Evolutionary conservation across 1,284 basidiomycete species (phyloP).

Genomic region (Ceratorhiza oryzae-sativae): DNA sequence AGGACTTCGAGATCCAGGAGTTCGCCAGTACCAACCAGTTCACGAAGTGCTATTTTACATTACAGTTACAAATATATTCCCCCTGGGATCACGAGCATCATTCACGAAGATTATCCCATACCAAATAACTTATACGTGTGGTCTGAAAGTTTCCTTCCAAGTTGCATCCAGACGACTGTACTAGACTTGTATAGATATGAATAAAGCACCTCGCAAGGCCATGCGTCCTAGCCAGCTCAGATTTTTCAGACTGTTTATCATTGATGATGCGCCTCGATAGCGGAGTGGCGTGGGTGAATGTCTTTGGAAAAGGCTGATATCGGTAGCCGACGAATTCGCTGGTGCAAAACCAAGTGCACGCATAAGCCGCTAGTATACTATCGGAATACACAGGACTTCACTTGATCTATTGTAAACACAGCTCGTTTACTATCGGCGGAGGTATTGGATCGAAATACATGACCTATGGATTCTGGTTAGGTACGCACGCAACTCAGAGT

Average conservation of each 20-base stretch:
- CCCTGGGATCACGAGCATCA: no score
- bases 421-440: not conserved
- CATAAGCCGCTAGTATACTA: not conserved
- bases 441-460: not conserved
- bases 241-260: not conserved
- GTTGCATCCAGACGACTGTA: not conserved
- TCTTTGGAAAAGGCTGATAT: not conserved
- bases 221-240: not conserved
- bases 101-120: not conserved
- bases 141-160: not conserved
- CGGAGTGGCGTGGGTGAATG: not conserved
- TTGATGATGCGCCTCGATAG: not conserved
- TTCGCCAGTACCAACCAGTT: no score
- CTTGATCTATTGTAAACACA: conserved; percentile 8
- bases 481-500: not conserved
- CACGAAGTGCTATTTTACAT: no score
- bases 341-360: not conserved
- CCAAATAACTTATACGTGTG: not conserved
- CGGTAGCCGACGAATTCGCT: not conserved
- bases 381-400: no score
- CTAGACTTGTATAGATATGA: not conserved
- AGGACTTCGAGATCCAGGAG: no score
- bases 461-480: not conserved
- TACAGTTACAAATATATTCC: no score
- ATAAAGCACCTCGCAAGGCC: not conserved